Conservation (phyloP, 345 rosid species). For the Physaria fendleri region DNA sequence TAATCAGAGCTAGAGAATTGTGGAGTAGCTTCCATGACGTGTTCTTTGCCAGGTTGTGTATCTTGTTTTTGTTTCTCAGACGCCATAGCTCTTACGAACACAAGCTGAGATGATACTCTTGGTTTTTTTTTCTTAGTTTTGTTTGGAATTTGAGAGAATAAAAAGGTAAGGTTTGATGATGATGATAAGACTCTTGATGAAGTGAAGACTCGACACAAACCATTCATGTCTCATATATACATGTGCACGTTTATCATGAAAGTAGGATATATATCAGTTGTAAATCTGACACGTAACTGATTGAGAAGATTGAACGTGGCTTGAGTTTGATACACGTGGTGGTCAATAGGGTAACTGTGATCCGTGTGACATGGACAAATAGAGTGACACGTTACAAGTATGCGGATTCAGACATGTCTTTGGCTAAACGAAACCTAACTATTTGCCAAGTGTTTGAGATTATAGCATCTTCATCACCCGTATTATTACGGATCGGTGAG, state of each 20-base stretch:
- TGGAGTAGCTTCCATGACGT: conserved; percentile 55
- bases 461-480: too few relatives aligned
- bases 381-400: too few relatives aligned
- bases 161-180: not conserved
- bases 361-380: conserved; percentile 15
- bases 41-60: conserved; percentile 69
- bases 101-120: conserved; percentile 36
- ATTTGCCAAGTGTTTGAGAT: too few relatives aligned
- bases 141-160: conserved; percentile 10
- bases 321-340: conserved; percentile 19
- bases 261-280: not conserved
- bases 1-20: conserved; percentile 42
- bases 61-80: conserved; percentile 39
- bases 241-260: not conserved
- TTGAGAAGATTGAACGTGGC: not conserved
- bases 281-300: not conserved
- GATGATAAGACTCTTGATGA: conserved; percentile 10
- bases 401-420: too few relatives aligned
- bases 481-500: too few relatives aligned
- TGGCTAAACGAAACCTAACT: too few relatives aligned
- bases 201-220: conserved; percentile 6
- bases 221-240: conserved; percentile 16
- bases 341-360: not conserved
- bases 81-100: conserved; percentile 38
- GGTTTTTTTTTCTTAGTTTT: not conserved